Evolutionary conservation across 805 yeast genomes (phyloP), one percentile per base, ranked within the genome.

Genomic region (Clavispora phyllophila): DNA sequence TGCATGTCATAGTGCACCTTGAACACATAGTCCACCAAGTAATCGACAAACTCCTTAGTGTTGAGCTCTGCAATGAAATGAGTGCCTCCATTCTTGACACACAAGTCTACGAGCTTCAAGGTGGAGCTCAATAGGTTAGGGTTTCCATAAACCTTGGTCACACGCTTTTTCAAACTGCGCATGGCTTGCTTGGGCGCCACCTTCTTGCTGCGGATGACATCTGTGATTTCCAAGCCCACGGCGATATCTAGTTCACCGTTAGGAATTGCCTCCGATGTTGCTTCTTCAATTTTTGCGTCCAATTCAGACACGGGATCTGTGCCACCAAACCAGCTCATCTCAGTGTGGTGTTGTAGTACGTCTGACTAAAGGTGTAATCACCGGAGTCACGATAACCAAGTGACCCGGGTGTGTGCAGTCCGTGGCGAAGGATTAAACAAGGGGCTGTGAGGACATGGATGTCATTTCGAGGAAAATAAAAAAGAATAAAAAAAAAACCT

Each of bases 71-170:
- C 72, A 18, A 91, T 70, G 54, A 93, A 90, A 54, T 87, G 95
- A 37, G 72, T 71, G 7, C 99, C 99, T 37, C 96, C 90, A 60
- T 93, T 93, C 65, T 93, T 93, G 42, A 91, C 83, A 63, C 96
- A 86, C 36, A 87, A 75, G 54, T 93, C 98, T 25, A 84, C 72
- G 47, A 93, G 68, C 56, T 84, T 85, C 57, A 93, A 73, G 0
- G 90, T 72, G 5, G 93, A 77, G 22, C 81, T 72, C 56, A 87
- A 86, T 9, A 82, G 77, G 60, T 90, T 89, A 9, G 97, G 96
- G 58, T 90, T 90, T 42, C 70, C 67, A 45, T 65, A 55, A 18
- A 81, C 76, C 25, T 66, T 60, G 22, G 82, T 70, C 15, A 89
- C 68, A 39, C 96, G 74, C 52, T 79, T 82, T 68, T 88, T 88